Evolutionary conservation across 2,329 filamentous ascomycete species (phyloP).

Genomic region (Setomelanomma holmii): DNA sequence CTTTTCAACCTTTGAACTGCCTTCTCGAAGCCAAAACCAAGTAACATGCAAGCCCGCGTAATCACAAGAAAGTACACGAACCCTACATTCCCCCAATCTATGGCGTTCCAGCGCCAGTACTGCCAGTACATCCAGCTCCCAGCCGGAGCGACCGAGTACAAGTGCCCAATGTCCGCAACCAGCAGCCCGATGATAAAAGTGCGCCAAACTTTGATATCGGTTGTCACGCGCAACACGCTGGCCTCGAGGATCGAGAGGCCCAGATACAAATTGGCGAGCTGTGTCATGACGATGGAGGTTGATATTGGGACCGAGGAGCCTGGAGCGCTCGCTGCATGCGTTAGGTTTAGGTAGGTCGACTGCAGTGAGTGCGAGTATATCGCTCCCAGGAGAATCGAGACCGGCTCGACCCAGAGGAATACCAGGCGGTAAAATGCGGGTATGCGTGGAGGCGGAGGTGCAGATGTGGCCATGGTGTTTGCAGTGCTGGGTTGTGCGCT

Average conservation of each 20-base stretch:
- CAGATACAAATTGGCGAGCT: constrained; percentile 80
- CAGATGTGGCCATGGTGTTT: constrained; percentile 20
- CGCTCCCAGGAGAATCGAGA: constrained; percentile 61
- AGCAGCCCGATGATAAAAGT: constrained; percentile 71
- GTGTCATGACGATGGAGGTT: constrained; percentile 72
- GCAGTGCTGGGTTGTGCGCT: background rate
- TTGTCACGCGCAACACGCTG: constrained; percentile 73
- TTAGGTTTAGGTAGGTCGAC: constrained; percentile 68
- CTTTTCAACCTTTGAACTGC: constrained; percentile 7
- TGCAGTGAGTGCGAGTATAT: constrained; percentile 61
- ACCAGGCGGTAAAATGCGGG: constrained; percentile 72
- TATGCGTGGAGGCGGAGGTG: constrained; percentile 51
- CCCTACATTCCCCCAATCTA: constrained; percentile 72
- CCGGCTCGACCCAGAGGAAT: constrained; percentile 75
- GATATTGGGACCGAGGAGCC: constrained; percentile 59
- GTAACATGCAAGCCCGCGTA: constrained; percentile 33
- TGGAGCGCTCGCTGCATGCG: constrained; percentile 62
- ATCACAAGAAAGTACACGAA: constrained; percentile 72
- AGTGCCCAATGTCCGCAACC: constrained; percentile 77
- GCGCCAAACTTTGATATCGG: constrained; percentile 73
- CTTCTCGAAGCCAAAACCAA: constrained; percentile 32
- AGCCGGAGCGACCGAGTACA: constrained; percentile 69
- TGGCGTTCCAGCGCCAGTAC: constrained; percentile 68
- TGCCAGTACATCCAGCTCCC: constrained; percentile 71
- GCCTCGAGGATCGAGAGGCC: constrained; percentile 81